Evolutionary conservation across 1,284 basidiomycete species (phyloP), one percentile per base, ranked within the genome.

Genomic region (Takashimella koratensis): DNA sequence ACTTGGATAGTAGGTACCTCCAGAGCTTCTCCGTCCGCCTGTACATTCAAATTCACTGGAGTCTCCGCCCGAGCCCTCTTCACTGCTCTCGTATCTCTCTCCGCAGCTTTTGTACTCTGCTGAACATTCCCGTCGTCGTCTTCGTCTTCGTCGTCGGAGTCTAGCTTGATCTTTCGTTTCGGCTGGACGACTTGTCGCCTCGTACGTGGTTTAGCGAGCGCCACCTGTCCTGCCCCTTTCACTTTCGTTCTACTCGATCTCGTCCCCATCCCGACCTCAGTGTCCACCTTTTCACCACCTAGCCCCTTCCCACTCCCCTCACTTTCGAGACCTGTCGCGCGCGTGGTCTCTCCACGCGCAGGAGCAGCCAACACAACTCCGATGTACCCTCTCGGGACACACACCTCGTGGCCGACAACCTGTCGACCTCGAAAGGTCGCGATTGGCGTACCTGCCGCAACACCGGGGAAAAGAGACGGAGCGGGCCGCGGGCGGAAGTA

Each of bases 71-170:
- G 30, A 36, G 30, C 30, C 30, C 30, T 36, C 30, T 36, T 36
- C 8, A 16, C 8, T 16, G 30, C 30, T 40, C 45, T 3, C 47
- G 48, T 26, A 44, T 45, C 25, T n/a, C n/a, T n/a, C n/a, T n/a
- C n/a, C n/a, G n/a, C n/a, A n/a, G n/a, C n/a, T n/a, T n/a, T n/a
- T n/a, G n/a, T n/a, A n/a, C n/a, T n/a, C n/a, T n/a, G n/a, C n/a
- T n/a, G n/a, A n/a, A n/a, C n/a, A 21, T 22, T 41, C 27, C 59
- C 60, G 6, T 54, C 48, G 13, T 59, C 54, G n/a, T 60, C 60
- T 13, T 62, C 65, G 6, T 69, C 66, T 5, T 71, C 76, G 12
- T 81, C 58, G 25, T 69, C 66, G 26, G 60, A 63, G 47, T 71
- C 70, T 1, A 71, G 49, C 21, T 55, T 45, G 49, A 63, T 63